These are phyloP conservation scores for Cyberlindnera maritima DNA, from an alignment of 805 yeast species.

Conservation along the genomic window DNA sequence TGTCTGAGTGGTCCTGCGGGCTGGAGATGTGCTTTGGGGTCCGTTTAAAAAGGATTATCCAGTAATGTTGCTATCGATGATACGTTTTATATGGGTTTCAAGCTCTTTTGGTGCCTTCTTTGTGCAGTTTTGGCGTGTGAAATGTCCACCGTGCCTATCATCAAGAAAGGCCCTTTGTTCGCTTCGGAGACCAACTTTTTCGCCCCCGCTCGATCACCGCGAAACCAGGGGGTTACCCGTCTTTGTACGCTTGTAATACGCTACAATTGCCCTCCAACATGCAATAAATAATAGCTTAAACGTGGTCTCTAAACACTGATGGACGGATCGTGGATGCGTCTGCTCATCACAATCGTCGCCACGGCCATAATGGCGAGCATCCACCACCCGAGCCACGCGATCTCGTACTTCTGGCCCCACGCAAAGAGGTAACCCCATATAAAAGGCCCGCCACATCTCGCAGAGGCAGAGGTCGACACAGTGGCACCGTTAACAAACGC, in stretches of 20 bases:
- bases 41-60: neutral
- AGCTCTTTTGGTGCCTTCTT: neutral
- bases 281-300: neutral
- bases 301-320: neutral
- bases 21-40: too few relatives aligned
- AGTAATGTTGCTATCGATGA: neutral
- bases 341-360: slow-evolving; percentile 2
- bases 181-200: neutral
- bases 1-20: too few relatives aligned
- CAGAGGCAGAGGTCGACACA: slow-evolving; percentile 12
- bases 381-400: slow-evolving; percentile 23
- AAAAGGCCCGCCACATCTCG: slow-evolving; percentile 17
- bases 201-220: neutral
- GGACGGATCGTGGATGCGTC: slow-evolving; percentile 6
- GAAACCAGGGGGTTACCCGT: neutral
- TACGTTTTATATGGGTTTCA: neutral
- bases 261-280: neutral
- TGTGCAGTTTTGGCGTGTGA: neutral
- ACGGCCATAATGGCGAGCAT: slow-evolving; percentile 6
- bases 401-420: slow-evolving; percentile 16
- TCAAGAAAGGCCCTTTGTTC: neutral
- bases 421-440: slow-evolving; percentile 19
- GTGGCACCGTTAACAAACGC: slow-evolving; percentile 18
- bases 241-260: neutral
- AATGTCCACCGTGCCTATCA: neutral